Evolutionary conservation across 371 early-diverging fungal genomes (phyloP), one percentile per base, ranked within the genome.

Genomic region (Mucor lusitanicus): DNA sequence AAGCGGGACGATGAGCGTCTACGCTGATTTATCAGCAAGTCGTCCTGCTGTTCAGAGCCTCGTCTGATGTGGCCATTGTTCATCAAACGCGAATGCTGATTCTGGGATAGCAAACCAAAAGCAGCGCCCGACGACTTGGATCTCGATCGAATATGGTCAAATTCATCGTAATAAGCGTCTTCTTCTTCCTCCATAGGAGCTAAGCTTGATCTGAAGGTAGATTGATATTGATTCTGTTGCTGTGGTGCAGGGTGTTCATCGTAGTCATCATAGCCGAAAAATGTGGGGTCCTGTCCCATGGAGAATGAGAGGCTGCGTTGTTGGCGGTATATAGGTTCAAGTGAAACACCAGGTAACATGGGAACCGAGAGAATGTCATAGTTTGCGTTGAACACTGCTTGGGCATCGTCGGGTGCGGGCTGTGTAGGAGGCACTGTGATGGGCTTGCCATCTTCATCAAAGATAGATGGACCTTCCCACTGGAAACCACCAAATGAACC

Each of bases 111-210:
- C 32, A 80, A 48, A 4, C 77, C 75, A 67, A 83, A 74, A 0
- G 83, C 83, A 6, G 83, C 83, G 2, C 84, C 84, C 3, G 81
- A 81, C 0, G 84, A 84, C 63, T 80, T 77, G 9, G 81, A 81
- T 17, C 84, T 66, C 13, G 76, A 69, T 33, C 81, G 60, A 30
- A 75, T 74, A 44, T 68, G 62, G 46, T 69, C 70, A 28, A 68
- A 50, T 1, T 69, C 72, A 32, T 74, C 74, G 55, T 59, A 63
- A 15, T 35, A 59, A 1, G 65, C 69, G 40, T 80, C 77, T 17
- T 80, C 76, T 30, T 81, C 84, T 61, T 83, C 81, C 15, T 59
- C 68, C 79, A 80, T 84, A 6, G 81, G 75, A 11, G 74, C 75
- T 25, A 82, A 59, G 21, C 77, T 72, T 7, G 59, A 69, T 21